Base-by-base conservation (phyloP, 768 basidiomycete species). In the Stropharia rugosoannulata region DNA sequence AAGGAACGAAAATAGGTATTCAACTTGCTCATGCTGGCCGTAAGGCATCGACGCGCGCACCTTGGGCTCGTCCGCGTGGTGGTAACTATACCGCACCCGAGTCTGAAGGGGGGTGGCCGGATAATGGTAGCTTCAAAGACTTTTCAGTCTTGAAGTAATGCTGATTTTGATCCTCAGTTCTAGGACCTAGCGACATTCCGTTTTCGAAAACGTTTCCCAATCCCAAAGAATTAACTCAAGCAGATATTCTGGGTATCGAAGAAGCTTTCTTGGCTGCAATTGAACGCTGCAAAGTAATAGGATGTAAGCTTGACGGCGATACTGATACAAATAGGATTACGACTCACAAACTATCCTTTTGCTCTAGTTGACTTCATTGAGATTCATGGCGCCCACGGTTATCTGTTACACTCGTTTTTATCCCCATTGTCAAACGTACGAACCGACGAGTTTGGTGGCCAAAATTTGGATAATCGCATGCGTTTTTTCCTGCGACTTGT, bases 341-440 rank as follows among this genome's bases (percentile, higher is more conserved):
- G 49, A 43, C 32, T 22, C 36, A 53, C 1, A 15, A 27, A 44
- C 44, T 18, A 36, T 42, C 25, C n/a, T 52, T 3, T 15, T 18
- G 12, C 5, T 62, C 16, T 40, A 85, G 85, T 83, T 61, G 85
- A 88, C 64, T 85, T 86, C 64, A 84, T 89, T 38, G 87, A 91
- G 66, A 62, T 91, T 15, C 89, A 91, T 64, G 80, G 69, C 7
- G 89, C 89, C 2, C 89, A 92, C 64, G 88, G 76, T 16, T 87
- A 87, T 64, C 79, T 89, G n/a, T 32, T 86, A 1, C 81, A 85
- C 66, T 66, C 74, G 16, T 94, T 93, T 70, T 65, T 86, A 9
- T 90, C 88, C 3, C 91, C 91, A 1, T 66, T 91, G 29, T 87
- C 86, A 12, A 93, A 95, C 75, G 68, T 67, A 5, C 85, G 90